Conservation (phyloP, 768 basidiomycete species). For the Lentinula boryana region DNA sequence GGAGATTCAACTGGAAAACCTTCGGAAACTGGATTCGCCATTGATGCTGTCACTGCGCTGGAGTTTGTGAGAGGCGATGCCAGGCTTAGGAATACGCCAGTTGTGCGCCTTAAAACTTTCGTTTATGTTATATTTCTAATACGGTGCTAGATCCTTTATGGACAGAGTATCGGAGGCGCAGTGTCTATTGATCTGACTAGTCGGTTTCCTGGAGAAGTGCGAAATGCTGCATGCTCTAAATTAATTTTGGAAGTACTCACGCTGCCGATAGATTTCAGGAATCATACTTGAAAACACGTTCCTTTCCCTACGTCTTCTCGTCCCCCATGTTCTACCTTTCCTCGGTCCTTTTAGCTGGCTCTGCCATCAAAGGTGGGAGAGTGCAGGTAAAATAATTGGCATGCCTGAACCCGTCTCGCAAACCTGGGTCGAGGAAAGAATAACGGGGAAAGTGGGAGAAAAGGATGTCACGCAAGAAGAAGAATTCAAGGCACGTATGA, state of each 20-base stretch:
- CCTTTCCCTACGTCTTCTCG: slow-evolving; percentile 70
- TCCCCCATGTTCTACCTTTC: slow-evolving; percentile 73
- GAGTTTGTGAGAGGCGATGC: slow-evolving; percentile 68
- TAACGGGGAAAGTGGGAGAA: slow-evolving; percentile 59
- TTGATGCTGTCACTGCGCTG: slow-evolving; percentile 81
- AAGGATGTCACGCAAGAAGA: slow-evolving; percentile 32
- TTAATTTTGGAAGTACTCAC: neutral
- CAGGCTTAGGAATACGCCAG: slow-evolving; percentile 53
- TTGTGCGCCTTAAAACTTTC: slow-evolving; percentile 38
- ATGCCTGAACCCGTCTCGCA: slow-evolving; percentile 69
- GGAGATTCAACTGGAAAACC: slow-evolving; percentile 84
- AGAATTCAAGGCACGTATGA: slow-evolving; percentile 17
- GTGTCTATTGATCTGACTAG: slow-evolving; percentile 87
- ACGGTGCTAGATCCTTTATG: slow-evolving; percentile 59
- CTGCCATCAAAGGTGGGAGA: slow-evolving; percentile 88
- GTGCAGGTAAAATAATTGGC: slow-evolving; percentile 53
- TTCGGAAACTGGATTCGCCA: slow-evolving; percentile 76
- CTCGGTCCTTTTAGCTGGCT: slow-evolving; percentile 72
- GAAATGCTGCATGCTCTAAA: slow-evolving; percentile 6
- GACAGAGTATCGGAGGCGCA: slow-evolving; percentile 89
- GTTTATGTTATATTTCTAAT: slow-evolving; percentile 10
- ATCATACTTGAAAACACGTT: slow-evolving; percentile 94
- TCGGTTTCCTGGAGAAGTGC: slow-evolving; percentile 63
- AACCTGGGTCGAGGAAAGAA: slow-evolving; percentile 59
- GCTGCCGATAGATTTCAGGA: slow-evolving; percentile 52